Base-by-base conservation (phyloP, 2,329 filamentous ascomycete species). In the Elsinoe perseae region DNA sequence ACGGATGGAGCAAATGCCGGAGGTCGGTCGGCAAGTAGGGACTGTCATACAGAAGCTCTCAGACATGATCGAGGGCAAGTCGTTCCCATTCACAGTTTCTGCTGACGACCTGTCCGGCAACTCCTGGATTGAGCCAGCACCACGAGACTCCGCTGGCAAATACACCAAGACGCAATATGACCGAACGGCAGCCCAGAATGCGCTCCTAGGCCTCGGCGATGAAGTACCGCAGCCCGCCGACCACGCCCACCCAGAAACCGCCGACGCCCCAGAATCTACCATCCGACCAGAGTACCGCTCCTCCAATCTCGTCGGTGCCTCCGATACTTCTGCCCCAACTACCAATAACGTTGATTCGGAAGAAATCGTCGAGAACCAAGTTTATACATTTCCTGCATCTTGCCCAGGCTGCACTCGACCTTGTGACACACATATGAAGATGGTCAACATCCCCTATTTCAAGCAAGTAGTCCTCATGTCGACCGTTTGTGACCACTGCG, bases 361-460 rank as follows among this genome's bases (percentile, higher is more conserved):
- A 27, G 85, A 88, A 27, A 93, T 97, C 64, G 79, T 93, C 48
- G 89, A 95, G 61, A 87, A 95, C 69, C 86, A 95, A 70, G 87
- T 96, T 25, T 97, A 97, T 76, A 85, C 84, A 58, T 93, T 98
- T 74, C 92, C 92, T 2, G 86, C 91, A 5, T 87, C 84, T 57
- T 98, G 93, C 71, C 93, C 93, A 0, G 92, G 89, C 60, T 98
- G 93, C 77, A 84, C 85, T 66, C 87, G 87, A 71, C 75, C 83
- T 3, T 96, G 91, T 73, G 83, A 84, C 3, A 95, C 95, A 8
- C 91, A 95, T 72, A 96, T 96, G 89, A 95, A 96, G 77, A 95
- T 95, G 85, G 89, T 97, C 57, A 89, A 95, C 66, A 96, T 98
- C 60, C 93, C 93, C 0, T 87, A 95, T 74, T 98, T 98, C 77